Evolutionary conservation across 1,139 yeast species (phyloP), one percentile per base, ranked within the genome.

Genomic region (Suhomyces wounanorum): DNA sequence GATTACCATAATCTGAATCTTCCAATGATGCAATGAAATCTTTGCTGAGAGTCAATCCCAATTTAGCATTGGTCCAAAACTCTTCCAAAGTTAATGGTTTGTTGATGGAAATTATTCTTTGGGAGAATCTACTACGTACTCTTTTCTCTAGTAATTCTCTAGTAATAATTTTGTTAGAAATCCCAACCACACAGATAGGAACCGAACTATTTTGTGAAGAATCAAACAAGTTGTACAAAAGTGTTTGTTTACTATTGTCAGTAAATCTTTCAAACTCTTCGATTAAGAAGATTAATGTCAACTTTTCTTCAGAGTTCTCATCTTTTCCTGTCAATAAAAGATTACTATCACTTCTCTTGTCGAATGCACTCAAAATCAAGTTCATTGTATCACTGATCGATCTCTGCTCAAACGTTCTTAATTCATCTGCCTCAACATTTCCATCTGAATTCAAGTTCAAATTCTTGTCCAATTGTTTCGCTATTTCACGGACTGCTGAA

Each of bases 261-360:
- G 94, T 85, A 68, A 87, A 94, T 45, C 79, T 74, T 55, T 94
- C 98, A 52, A 94, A 81, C 60, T 91, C 96, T 55, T 94, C 98
- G 53, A 94, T 81, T 3, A 90, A 70, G 58, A 94, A 87, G 0
- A 95, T 70, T 6, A 94, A 79, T 0, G 96, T 82, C 35, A 85
- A 75, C 45, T 56, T 46, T 3, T 47, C 50, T 10, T 48, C 48
- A 1, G 42, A 13, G 2, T 40, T 43, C 6, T 43, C 47, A 14
- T 51, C 54, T 30, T 28, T 23, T 5, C 38, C 45, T 9, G 44
- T 36, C 31, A 45, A 18, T 14, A 45, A 35, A 18, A 50, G 13
- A 31, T 53, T 31, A 54, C 55, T 10, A 50, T 56, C 49, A 50
- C 60, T 43, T 57, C 69, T 51, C 51, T 66, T 53, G 59, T 69